Evolutionary conservation across 106 monocot genomes (phyloP).

Genomic region (Iris macrosiphon): DNA sequence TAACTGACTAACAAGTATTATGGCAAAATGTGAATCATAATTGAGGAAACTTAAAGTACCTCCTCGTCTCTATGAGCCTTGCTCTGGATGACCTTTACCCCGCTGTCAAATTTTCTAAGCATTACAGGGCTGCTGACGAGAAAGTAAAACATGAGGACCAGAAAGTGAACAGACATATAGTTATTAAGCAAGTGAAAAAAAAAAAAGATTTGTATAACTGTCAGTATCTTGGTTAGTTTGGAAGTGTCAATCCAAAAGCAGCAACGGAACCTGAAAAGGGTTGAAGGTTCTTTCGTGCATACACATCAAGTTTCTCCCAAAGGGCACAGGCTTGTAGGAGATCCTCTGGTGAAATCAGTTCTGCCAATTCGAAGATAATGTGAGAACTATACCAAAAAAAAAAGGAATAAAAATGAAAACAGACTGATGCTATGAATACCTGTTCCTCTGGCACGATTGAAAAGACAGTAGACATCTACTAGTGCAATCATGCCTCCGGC

Average conservation of each 20-base stretch:
- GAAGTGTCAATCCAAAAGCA: conserved; percentile 12
- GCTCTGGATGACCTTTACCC: conserved; percentile 92
- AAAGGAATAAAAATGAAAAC: not conserved
- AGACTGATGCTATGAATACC: conserved; percentile 27
- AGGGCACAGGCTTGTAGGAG: conserved; percentile 86
- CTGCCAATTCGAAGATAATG: conserved; percentile 25
- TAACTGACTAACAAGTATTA: no score
- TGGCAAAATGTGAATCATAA: not conserved
- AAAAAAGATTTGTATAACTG: not conserved
- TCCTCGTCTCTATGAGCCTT: conserved; percentile 88
- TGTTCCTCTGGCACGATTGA: conserved; percentile 98
- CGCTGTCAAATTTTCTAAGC: conserved; percentile 96
- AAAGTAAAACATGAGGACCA: conserved; percentile 7
- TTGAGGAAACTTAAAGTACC: conserved; percentile 25
- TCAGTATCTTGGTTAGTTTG: conserved; percentile 11
- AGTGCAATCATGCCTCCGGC: conserved; percentile 91
- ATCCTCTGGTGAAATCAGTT: conserved; percentile 98
- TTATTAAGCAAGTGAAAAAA: not conserved
- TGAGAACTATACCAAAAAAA: not conserved
- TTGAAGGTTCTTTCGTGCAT: conserved; percentile 54
- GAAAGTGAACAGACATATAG: not conserved
- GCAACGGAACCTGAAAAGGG: conserved; percentile 31
- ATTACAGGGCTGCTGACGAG: conserved; percentile 65
- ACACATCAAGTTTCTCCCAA: conserved; percentile 99
- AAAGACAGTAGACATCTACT: conserved; percentile 90